Evolutionary conservation across 2,329 filamentous ascomycete species (phyloP).

Genomic region (Sarocladiaceae sp.): DNA sequence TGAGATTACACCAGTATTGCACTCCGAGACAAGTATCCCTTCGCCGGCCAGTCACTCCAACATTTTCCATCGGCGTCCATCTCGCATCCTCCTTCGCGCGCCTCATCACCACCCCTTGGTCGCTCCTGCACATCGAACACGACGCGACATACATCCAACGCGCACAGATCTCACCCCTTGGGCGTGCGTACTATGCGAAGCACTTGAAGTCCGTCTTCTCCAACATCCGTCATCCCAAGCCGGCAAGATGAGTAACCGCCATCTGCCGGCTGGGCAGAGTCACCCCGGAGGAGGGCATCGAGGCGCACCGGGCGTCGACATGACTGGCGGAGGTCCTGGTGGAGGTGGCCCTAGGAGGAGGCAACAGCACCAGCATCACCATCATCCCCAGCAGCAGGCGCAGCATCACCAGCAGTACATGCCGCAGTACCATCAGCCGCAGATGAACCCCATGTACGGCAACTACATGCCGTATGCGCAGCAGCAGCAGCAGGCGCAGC

Average conservation of each 20-base stretch:
- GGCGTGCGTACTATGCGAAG: slow-evolving; percentile 10
- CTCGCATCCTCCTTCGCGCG: slow-evolving; percentile 2
- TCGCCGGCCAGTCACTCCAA: slow-evolving; percentile 6
- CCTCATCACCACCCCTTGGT: neutral
- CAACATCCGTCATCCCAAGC: slow-evolving; percentile 41
- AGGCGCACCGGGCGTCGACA: slow-evolving; percentile 27
- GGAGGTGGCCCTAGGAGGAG: slow-evolving; percentile 12
- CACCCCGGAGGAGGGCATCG: slow-evolving; percentile 28
- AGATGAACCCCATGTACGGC: slow-evolving; percentile 37
- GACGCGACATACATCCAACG: slow-evolving; percentile 14
- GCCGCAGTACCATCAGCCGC: slow-evolving; percentile 24
- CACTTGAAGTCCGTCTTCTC: neutral
- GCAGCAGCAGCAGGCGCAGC: slow-evolving; percentile 22
- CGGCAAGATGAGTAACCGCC: slow-evolving; percentile 71
- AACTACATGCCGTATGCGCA: slow-evolving; percentile 45
- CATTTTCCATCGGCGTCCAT: slow-evolving; percentile 9
- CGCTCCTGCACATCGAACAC: slow-evolving; percentile 13
- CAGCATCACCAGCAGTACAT: slow-evolving; percentile 26
- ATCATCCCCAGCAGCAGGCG: slow-evolving; percentile 11
- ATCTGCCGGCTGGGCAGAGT: slow-evolving; percentile 71
- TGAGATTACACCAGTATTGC: no score
- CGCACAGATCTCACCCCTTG: slow-evolving; percentile 8
- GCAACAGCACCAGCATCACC: slow-evolving; percentile 13
- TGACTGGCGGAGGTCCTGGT: slow-evolving; percentile 22
- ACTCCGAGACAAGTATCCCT: no score